phyloP scores from a whole-genome alignment of 2,329 filamentous ascomycete species.

The Celoporthe dispersa region DNA sequence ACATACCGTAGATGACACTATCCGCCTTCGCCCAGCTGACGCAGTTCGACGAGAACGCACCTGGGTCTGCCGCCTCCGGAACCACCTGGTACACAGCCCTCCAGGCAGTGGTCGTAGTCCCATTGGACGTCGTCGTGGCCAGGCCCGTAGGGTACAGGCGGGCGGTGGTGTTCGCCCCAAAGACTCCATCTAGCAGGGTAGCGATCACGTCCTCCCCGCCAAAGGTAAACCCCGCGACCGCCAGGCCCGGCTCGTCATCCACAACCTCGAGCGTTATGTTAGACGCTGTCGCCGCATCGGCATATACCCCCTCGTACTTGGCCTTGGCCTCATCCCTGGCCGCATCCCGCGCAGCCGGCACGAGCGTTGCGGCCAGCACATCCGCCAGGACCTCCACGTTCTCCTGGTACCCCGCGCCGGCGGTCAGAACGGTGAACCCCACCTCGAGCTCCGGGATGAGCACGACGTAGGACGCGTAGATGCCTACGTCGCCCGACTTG shows the following conservation, averaged over 20 bases:
- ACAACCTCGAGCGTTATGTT: slow-evolving; percentile 40
- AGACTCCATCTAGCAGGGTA: slow-evolving; percentile 35
- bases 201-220: slow-evolving; percentile 39
- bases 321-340: slow-evolving; percentile 37
- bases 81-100: slow-evolving; percentile 41
- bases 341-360: slow-evolving; percentile 38
- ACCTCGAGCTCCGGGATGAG: slow-evolving; percentile 41
- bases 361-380: slow-evolving; percentile 35
- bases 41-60: slow-evolving; percentile 41
- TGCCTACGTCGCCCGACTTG: slow-evolving; percentile 39
- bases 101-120: slow-evolving; percentile 38
- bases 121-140: slow-evolving; percentile 32
- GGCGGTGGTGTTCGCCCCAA: slow-evolving; percentile 35
- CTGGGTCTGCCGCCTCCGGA: slow-evolving; percentile 31
- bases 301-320: slow-evolving; percentile 36
- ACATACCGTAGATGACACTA: slow-evolving; percentile 8
- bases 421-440: slow-evolving; percentile 41
- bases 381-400: slow-evolving; percentile 38
- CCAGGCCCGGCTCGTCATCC: slow-evolving; percentile 36
- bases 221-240: slow-evolving; percentile 39
- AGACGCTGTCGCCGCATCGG: slow-evolving; percentile 30
- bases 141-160: slow-evolving; percentile 40
- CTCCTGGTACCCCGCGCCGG: slow-evolving; percentile 32
- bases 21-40: slow-evolving; percentile 13
- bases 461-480: slow-evolving; percentile 40